Evolutionary conservation across 306 rosid species (phyloP).

Genomic region (Biancaea sappan): DNA sequence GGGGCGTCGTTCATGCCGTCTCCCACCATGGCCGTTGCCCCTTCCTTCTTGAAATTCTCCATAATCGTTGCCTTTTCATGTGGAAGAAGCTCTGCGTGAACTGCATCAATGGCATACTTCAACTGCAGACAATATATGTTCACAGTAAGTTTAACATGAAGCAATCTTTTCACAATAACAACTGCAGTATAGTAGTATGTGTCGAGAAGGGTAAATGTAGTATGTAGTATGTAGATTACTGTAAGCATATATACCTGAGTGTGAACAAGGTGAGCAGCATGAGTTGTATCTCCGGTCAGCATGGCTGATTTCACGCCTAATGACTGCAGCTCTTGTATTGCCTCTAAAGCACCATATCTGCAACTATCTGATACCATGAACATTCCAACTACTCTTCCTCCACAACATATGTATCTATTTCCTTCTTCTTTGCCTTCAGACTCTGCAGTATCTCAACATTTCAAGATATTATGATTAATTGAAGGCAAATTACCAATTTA

Average conservation of each 20-base stretch:
- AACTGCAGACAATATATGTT: constrained; percentile 48
- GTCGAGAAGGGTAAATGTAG: neutral
- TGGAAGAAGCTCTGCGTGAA: constrained; percentile 84
- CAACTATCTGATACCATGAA: constrained; percentile 71
- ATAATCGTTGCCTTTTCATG: constrained; percentile 69
- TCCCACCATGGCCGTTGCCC: constrained; percentile 77
- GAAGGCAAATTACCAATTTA: too few species aligned
- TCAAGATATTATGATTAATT: too few species aligned
- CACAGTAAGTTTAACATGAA: too few species aligned
- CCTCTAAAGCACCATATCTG: constrained; percentile 73
- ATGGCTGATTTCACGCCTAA: constrained; percentile 74
- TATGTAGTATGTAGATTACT: neutral
- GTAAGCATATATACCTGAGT: constrained; percentile 59
- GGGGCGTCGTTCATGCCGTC: constrained; percentile 93
- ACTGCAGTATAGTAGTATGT: too few species aligned
- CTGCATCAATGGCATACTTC: constrained; percentile 56
- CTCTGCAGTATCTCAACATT: constrained; percentile 48
- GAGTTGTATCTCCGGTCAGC: constrained; percentile 83
- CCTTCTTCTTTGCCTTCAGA: constrained; percentile 51
- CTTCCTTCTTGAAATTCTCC: constrained; percentile 58
- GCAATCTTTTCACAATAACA: too few species aligned
- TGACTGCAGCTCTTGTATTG: constrained; percentile 59
- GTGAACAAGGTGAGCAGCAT: constrained; percentile 62
- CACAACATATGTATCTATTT: constrained; percentile 52
- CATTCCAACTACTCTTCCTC: constrained; percentile 51